Percentiles rank a stretch among this genome's conserved stretches.
These are phyloP conservation scores for Camillea tinctor DNA, from an alignment of 2,329 filamentous ascomycete species.

Conservation along the genomic window DNA sequence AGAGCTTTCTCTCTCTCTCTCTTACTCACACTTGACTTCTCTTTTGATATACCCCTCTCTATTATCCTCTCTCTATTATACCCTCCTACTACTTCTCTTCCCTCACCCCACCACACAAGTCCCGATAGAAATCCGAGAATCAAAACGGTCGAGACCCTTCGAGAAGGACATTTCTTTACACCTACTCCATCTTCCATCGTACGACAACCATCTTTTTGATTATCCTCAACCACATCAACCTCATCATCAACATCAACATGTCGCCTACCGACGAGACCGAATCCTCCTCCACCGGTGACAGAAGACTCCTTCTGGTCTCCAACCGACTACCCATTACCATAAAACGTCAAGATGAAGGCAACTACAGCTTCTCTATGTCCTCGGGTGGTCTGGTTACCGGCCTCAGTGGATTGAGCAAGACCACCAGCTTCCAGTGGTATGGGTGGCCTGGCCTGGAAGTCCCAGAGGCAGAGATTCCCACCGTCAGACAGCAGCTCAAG, in stretches of 20 bases:
- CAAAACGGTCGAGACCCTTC: neutral
- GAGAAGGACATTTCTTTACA: neutral
- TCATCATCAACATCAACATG: conserved; percentile 15
- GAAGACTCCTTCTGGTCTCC: conserved; percentile 76
- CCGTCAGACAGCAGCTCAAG: conserved; percentile 74
- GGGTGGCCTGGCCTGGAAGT: conserved; percentile 95
- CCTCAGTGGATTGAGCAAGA: conserved; percentile 85
- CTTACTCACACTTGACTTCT: too few relatives aligned
- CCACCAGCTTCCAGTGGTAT: conserved; percentile 96
- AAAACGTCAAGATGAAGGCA: conserved; percentile 86
- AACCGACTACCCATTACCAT: conserved; percentile 97
- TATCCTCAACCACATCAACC: too few relatives aligned
- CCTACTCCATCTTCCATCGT: neutral
- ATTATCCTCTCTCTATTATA: too few relatives aligned
- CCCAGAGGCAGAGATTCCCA: conserved; percentile 74
- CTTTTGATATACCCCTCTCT: too few relatives aligned
- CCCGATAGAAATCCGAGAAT: neutral
- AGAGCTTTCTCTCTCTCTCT: too few relatives aligned
- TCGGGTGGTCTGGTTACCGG: conserved; percentile 94
- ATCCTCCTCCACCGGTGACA: conserved; percentile 24
- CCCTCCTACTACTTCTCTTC: too few relatives aligned
- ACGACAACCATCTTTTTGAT: conserved; percentile 2
- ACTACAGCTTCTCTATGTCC: conserved; percentile 93
- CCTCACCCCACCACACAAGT: too few relatives aligned
- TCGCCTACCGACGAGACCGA: conserved; percentile 21